A percentile compares a stretch with the other conserved stretches of the same genome.
These are phyloP conservation scores for Rhododendron mucronatum DNA, from an alignment of 148 eudicot genomes.

Conservation along the genomic window DNA sequence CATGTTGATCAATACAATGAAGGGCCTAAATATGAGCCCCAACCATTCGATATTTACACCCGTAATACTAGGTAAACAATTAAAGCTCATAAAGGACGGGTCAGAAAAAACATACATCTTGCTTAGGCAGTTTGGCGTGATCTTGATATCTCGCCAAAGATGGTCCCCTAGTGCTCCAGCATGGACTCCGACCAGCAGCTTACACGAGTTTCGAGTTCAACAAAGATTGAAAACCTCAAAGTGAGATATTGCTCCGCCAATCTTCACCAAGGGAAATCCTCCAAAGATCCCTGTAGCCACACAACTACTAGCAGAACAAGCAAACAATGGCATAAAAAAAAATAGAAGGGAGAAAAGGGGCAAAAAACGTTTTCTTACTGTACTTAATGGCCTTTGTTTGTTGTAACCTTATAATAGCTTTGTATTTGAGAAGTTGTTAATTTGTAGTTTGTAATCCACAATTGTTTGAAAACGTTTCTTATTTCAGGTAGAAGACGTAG, in stretches of 20 bases:
- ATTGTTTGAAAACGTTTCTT: not conserved
- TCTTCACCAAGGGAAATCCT: not conserved
- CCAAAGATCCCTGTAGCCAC: not conserved
- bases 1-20: not conserved
- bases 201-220: not conserved
- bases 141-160: not conserved
- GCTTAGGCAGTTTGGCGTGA: not conserved
- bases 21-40: not conserved
- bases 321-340: not conserved
- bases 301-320: not conserved
- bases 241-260: not conserved
- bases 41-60: not conserved
- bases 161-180: not conserved
- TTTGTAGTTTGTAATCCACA: not conserved
- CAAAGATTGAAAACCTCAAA: not conserved
- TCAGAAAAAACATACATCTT: not conserved
- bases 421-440: not conserved
- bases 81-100: not conserved
- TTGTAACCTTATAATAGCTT: not conserved
- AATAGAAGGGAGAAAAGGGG: not conserved
- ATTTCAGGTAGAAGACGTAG: conserved; percentile 53
- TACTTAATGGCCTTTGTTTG: not conserved
- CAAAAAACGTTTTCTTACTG: not conserved
- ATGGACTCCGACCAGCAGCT: not conserved
- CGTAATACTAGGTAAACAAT: not conserved